These are phyloP conservation scores for Macrophomina phaseolina DNA, from an alignment of 2,329 filamentous ascomycete species.

Conservation along the genomic window DNA sequence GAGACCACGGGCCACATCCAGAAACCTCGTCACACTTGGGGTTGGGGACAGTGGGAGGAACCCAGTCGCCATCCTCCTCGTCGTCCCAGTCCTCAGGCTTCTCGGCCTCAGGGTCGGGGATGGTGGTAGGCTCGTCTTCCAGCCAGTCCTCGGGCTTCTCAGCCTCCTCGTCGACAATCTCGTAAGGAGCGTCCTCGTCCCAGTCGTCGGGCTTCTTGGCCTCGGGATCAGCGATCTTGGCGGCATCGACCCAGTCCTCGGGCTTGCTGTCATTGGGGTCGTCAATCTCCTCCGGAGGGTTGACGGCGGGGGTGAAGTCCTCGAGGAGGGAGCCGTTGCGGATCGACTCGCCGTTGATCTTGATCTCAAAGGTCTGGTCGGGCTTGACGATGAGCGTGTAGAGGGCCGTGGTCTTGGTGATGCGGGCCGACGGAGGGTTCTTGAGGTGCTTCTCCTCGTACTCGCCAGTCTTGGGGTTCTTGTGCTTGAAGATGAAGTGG, in stretches of 20 bases:
- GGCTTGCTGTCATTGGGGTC: constrained; percentile 94
- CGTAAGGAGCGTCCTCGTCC: constrained; percentile 97
- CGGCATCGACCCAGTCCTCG: constrained; percentile 92
- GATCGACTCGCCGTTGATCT: constrained; percentile 86
- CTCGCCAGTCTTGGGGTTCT: constrained; percentile 99
- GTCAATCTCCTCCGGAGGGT: constrained; percentile 93
- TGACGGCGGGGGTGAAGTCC: constrained; percentile 92
- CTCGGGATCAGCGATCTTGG: constrained; percentile 88
- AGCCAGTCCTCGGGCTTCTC: constrained; percentile 95
- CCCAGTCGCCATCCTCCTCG: constrained; percentile 98
- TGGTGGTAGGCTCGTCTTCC: constrained; percentile 79
- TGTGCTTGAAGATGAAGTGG: constrained; percentile 99
- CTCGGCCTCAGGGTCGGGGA: constrained; percentile 91
- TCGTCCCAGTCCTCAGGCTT: constrained; percentile 99
- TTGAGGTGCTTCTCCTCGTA: constrained; percentile 99
- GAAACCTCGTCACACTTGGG: constrained; percentile 93
- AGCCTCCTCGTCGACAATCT: constrained; percentile 93
- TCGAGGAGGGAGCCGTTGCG: constrained; percentile 92
- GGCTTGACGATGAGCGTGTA: constrained; percentile 97
- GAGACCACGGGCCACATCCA: constrained; percentile 91
- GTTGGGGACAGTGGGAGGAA: constrained; percentile 88
- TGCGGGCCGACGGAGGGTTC: constrained; percentile 81
- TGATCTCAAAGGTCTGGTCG: constrained; percentile 93
- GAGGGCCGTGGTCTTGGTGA: constrained; percentile 89
- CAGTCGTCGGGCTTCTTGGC: constrained; percentile 97